Conservation (phyloP, 148 eudicot genomes). For the Rhododendron williamsianum region DNA sequence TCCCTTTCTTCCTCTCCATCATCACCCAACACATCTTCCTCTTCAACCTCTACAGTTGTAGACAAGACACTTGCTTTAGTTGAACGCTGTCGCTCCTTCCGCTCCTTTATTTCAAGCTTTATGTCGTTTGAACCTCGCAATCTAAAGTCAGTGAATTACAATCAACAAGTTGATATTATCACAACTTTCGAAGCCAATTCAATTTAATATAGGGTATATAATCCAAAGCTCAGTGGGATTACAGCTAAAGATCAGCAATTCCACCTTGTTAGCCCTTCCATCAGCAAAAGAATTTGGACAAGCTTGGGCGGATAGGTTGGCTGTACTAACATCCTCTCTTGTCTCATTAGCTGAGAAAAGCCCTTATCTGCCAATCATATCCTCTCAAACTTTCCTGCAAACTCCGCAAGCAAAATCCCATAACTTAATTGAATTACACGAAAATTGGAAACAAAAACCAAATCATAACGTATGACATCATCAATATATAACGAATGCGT, state of each 20-base stretch:
- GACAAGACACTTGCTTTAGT: slow-evolving; percentile 85
- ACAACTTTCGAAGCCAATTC: neutral
- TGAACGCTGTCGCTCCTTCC: slow-evolving; percentile 85
- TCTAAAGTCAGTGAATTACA: slow-evolving; percentile 27
- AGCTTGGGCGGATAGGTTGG: slow-evolving; percentile 12
- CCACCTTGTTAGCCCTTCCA: slow-evolving; percentile 71
- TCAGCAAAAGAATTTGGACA: slow-evolving; percentile 52
- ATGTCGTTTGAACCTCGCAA: slow-evolving; percentile 91
- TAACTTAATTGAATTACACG: neutral
- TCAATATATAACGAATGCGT: neutral
- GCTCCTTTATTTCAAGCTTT: slow-evolving; percentile 80
- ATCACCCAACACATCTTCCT: slow-evolving; percentile 76
- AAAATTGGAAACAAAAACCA: neutral
- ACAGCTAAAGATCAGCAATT: neutral
- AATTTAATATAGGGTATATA: neutral
- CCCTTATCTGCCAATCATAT: neutral
- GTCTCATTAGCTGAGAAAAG: neutral
- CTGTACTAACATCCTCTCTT: neutral
- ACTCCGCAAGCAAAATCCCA: neutral
- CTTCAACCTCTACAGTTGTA: slow-evolving; percentile 70
- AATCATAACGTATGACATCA: neutral
- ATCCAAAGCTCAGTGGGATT: neutral
- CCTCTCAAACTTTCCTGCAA: neutral
- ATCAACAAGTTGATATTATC: slow-evolving; percentile 1
- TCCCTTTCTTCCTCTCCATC: slow-evolving; percentile 98